Conservation (phyloP, 108 stramenopile species). For the Conticribra weissflogii region DNA sequence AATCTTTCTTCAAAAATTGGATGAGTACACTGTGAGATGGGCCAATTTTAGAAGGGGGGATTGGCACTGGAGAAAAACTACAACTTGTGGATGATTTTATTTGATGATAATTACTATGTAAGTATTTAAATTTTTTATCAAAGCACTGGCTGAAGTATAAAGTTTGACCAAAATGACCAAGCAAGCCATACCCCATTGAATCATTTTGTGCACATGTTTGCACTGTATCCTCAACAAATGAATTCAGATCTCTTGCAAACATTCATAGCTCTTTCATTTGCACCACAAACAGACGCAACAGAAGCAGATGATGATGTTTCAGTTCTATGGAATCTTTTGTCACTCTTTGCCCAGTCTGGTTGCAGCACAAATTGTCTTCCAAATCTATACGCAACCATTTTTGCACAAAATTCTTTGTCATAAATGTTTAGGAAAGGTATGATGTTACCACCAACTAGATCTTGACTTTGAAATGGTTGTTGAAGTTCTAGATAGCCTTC, state of each 20-base stretch:
- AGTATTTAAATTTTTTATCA: slow-evolving; percentile 2
- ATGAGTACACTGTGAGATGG: too few species aligned
- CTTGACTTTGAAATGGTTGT: slow-evolving; percentile 13
- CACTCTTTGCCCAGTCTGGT: slow-evolving; percentile 25
- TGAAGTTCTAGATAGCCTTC: slow-evolving; percentile 25
- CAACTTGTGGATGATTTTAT: neutral
- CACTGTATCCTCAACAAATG: slow-evolving; percentile 21
- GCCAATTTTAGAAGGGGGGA: too few species aligned
- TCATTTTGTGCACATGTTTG: slow-evolving; percentile 15
- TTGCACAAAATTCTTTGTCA: slow-evolving; percentile 26
- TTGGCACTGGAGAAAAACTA: too few species aligned
- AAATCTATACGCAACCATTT: slow-evolving; percentile 4
- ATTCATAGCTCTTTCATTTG: slow-evolving; percentile 41
- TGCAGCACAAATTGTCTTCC: slow-evolving; percentile 28
- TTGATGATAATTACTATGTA: neutral
- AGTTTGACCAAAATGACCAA: slow-evolving; percentile 32
- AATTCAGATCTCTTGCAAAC: slow-evolving; percentile 30
- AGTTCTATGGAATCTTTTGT: slow-evolving; percentile 15
- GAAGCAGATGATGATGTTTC: slow-evolving; percentile 31
- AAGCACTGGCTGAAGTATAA: slow-evolving; percentile 35
- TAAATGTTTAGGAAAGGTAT: slow-evolving; percentile 10
- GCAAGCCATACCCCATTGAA: slow-evolving; percentile 30
- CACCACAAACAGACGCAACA: slow-evolving; percentile 35
- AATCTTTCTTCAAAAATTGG: too few species aligned
- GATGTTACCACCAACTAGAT: slow-evolving; percentile 7